Evolutionary conservation across 768 basidiomycete genomes (phyloP), one percentile per base, ranked within the genome.

Genomic region (Suillus variegatus): DNA sequence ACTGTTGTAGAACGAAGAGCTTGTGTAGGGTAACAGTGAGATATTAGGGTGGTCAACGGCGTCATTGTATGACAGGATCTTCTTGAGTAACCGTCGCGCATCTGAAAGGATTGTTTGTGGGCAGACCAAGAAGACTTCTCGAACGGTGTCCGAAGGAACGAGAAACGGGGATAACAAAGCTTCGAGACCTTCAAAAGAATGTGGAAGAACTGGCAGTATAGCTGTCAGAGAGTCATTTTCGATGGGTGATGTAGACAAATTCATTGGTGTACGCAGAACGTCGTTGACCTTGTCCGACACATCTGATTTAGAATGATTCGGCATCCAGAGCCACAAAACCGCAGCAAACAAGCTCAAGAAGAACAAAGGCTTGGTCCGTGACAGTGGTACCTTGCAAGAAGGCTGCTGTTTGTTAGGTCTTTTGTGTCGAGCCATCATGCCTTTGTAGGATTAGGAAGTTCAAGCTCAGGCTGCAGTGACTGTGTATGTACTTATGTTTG

Each of bases 91-190:
- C 5, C 70, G 74, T 14, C 80, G 79, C n/a, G 76, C 73, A 51
- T 78, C 74, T 0, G 76, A 56, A 18, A 79, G 69, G 7, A 84
- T 69, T 1, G 71, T 55, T 14, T 77, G 71, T 1, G 85, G 82
- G 68, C 82, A 84, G 16, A 85, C 71, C 9, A 89, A 68, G 38
- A 86, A 69, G 43, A 89, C 73, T 70, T 86, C 83, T 13, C 73
- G 73, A 4, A 88, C 65, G 46, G 74, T 68, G 32, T 66, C 65
- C 7, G 80, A 71, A 4, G 76, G 69, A 14, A 71, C 70, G 12
- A 85, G 74, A 54, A 89, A 74, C 7, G 80, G 76, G 2, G 66
- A 68, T 14, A 88, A 75, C 7, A 78, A 73, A 0, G 67, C 60
- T 51, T 75, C 75, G 46, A 85, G 72, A 35, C 58, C 54, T 4